phyloP scores from a whole-genome alignment of 1,284 basidiomycete genomes.

The Ganoderma boninense region DNA sequence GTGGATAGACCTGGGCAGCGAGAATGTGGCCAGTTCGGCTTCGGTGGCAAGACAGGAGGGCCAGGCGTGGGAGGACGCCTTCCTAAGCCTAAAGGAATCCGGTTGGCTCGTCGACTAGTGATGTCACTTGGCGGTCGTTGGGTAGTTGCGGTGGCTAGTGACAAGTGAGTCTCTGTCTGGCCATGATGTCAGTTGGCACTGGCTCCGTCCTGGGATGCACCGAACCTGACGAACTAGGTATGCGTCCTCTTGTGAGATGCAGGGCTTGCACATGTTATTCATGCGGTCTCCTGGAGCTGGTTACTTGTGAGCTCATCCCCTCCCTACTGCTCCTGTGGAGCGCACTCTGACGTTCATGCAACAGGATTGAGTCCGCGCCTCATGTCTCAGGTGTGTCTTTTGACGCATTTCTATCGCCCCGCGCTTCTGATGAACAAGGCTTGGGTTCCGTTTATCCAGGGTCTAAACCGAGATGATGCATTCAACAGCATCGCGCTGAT shows the following conservation, averaged over 20 bases:
- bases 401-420: background rate
- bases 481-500: background rate
- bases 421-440: background rate
- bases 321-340: background rate
- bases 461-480: background rate
- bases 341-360: background rate
- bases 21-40: slow-evolving; percentile 38
- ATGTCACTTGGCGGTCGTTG: background rate
- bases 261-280: background rate
- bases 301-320: background rate
- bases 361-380: no score
- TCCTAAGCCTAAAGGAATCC: slow-evolving; percentile 28
- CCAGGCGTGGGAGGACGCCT: slow-evolving; percentile 40
- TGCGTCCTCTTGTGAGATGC: background rate
- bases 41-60: slow-evolving; percentile 35
- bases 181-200: background rate
- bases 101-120: slow-evolving; percentile 38
- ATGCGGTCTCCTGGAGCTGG: background rate
- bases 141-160: background rate
- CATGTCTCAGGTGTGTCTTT: background rate
- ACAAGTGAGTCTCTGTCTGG: background rate
- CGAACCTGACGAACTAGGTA: background rate
- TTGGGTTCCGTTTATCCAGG: background rate
- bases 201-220: background rate
- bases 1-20: slow-evolving; percentile 39